Evolutionary conservation across 805 yeast species (phyloP).

Genomic region (Yarrowia bubula): DNA sequence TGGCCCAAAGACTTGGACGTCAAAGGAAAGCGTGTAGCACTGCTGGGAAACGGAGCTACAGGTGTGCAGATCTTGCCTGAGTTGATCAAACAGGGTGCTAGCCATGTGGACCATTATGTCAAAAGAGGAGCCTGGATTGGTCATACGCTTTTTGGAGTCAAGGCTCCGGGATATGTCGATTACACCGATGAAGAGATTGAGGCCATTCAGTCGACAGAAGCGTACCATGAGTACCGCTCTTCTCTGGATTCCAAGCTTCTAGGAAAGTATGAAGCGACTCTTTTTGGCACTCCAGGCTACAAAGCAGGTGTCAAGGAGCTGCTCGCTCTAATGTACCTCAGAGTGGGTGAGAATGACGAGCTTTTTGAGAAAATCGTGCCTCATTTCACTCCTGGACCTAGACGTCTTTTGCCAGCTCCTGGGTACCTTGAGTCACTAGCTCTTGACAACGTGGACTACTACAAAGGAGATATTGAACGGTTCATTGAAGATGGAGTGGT

Average conservation of each 20-base stretch:
- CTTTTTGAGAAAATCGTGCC: conserved; percentile 31
- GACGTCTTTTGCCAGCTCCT: conserved; percentile 30
- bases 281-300: conserved; percentile 21
- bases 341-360: conserved; percentile 27
- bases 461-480: conserved; percentile 25
- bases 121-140: conserved; percentile 11
- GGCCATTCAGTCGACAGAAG: conserved; percentile 28
- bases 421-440: conserved; percentile 30
- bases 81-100: conserved; percentile 29
- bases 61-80: conserved; percentile 39
- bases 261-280: conserved; percentile 15
- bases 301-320: conserved; percentile 26
- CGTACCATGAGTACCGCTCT: conserved; percentile 33
- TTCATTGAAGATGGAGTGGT: conserved; percentile 30
- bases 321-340: conserved; percentile 21
- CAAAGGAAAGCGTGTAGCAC: conserved; percentile 36
- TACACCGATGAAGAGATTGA: conserved; percentile 30
- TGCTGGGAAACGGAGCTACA: conserved; percentile 41
- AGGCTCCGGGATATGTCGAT: conserved; percentile 29
- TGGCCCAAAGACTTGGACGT: conserved; percentile 37
- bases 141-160: conserved; percentile 29
- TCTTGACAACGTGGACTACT: conserved; percentile 29
- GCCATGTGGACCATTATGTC: conserved; percentile 21
- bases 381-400: conserved; percentile 29
- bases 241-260: conserved; percentile 29